phyloP scores from a whole-genome alignment of 495 filamentous ascomycete species.

The Acidomyces sp. region DNA sequence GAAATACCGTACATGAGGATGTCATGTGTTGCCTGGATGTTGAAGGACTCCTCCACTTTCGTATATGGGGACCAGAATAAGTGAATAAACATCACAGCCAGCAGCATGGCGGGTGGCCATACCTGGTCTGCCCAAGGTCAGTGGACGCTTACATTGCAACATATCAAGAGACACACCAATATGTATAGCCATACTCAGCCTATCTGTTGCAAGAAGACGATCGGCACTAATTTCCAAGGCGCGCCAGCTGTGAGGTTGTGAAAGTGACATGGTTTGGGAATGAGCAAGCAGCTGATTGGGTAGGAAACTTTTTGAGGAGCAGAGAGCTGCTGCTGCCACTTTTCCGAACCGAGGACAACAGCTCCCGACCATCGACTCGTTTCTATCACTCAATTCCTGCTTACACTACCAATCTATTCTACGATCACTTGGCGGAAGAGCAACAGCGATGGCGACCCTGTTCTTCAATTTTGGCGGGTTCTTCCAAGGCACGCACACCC shows the following conservation, averaged over 20 bases:
- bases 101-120: conserved; percentile 37
- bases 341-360: too few relatives aligned
- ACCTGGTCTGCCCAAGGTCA: neutral
- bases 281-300: too few relatives aligned
- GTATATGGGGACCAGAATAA: conserved; percentile 75
- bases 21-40: conserved; percentile 89
- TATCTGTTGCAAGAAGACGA: neutral
- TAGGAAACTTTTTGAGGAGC: too few relatives aligned
- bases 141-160: neutral
- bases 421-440: too few relatives aligned
- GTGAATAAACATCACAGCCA: conserved; percentile 57
- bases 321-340: too few relatives aligned
- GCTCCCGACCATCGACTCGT: too few relatives aligned
- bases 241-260: conserved; percentile 9
- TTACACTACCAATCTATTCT: too few relatives aligned
- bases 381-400: too few relatives aligned
- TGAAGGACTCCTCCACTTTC: conserved; percentile 98
- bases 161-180: neutral
- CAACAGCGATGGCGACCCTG: conserved; percentile 14
- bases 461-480: conserved; percentile 60
- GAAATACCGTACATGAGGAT: conserved; percentile 70
- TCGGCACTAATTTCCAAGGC: conserved; percentile 9
- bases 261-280: conserved; percentile 10
- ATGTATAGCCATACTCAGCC: neutral
- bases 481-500: conserved; percentile 46